Evolutionary conservation across 257 asterid species (phyloP).

Genomic region (Paulownia fortunei): DNA sequence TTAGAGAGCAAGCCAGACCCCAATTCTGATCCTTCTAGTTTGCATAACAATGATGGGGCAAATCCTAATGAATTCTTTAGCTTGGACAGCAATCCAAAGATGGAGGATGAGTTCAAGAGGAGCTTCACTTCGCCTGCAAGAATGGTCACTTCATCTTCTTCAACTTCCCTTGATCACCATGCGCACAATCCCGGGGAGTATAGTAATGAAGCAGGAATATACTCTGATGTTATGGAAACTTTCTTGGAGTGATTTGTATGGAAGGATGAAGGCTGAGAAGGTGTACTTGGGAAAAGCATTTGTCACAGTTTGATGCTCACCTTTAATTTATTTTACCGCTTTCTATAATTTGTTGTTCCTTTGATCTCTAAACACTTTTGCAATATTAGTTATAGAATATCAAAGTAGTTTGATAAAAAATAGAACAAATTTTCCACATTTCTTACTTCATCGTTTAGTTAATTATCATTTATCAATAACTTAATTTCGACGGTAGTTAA

Average conservation of each 20-base stretch:
- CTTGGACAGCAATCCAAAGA: constrained; percentile 76
- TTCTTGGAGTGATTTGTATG: constrained; percentile 69
- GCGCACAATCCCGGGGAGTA: constrained; percentile 69
- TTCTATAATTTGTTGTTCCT: constrained; percentile 37
- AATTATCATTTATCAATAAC: no score
- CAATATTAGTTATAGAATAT: constrained; percentile 19
- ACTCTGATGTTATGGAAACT: constrained; percentile 87
- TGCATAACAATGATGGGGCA: constrained; percentile 43
- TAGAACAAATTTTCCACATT: constrained; percentile 11
- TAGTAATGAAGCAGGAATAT: constrained; percentile 75
- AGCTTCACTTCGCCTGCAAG: constrained; percentile 87
- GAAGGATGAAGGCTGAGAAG: constrained; percentile 23
- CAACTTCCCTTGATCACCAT: constrained; percentile 72
- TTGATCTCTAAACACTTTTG: constrained; percentile 29
- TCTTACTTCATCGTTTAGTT: not conserved
- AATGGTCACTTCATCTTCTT: constrained; percentile 77
- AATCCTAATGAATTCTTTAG: constrained; percentile 70
- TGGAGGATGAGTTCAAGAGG: constrained; percentile 83
- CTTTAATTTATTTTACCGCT: constrained; percentile 34
- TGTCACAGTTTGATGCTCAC: constrained; percentile 32
- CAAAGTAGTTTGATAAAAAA: not conserved
- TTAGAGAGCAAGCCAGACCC: constrained; percentile 53
- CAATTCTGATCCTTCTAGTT: constrained; percentile 40
- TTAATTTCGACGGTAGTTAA: no score
- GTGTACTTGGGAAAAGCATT: constrained; percentile 46